Base-by-base conservation (phyloP, 257 asterid genomes). In the Paraleonurus japonicus region DNA sequence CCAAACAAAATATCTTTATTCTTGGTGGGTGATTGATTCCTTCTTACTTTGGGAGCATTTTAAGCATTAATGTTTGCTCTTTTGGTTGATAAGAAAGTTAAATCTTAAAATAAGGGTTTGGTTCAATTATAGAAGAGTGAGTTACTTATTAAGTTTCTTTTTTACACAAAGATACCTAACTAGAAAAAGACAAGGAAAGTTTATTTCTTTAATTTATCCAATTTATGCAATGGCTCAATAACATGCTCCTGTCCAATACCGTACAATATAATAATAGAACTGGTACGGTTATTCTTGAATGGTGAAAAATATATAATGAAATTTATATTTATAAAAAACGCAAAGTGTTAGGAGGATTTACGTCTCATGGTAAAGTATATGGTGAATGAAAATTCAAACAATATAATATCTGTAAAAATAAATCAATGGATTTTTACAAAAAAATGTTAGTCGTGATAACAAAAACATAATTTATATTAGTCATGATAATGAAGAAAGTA, bases 41-140 rank as follows among this genome's bases (percentile, higher is more conserved):
- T 23, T 65, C 62, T 27, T 41, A 58, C 69, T 30, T 65, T 30
- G 71, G 15, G 41, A 48, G 12, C 1, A 47, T n/a, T 45, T 59
- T 17, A 13, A 65, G 16, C 10, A 39, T 15, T 63, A 19, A 16
- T 33, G 4, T 2, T 43, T 19, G 7, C 1, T 13, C 17, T 47
- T 47, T 47, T 1, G 17, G 54, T 4, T 47, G 54, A 47, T 47
- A n/a, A 47, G 28, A 51, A 53, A 27, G 69, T 55, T 67, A 50
- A 65, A n/a, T 9, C 53, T 69, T 51, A 71, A 39, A 70, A 61
- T 73, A 75, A 43, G 79, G 72, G 28, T 11, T 23, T 75, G 33
- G 35, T 71, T 58, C 67, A 78, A 81, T 83, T 57, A 87, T 85
- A n/a, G 70, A 79, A 65, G 67, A 47, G 82, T 71, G 80, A 69